These are phyloP conservation scores for Tylopilus microsporus DNA, from an alignment of 1,284 basidiomycete species.

Conservation along the genomic window DNA sequence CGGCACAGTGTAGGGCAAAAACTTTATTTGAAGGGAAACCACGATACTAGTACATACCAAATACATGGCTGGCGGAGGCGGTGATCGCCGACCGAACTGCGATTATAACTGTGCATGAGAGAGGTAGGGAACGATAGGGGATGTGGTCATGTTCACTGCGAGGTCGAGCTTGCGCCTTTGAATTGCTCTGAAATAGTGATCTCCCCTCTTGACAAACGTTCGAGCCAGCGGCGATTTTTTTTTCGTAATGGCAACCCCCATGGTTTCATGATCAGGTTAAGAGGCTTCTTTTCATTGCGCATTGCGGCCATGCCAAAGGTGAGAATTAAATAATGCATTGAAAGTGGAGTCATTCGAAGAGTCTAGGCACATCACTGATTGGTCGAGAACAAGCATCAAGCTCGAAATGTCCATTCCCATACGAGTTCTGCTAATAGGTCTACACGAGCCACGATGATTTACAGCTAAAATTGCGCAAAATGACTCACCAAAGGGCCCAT, in stretches of 20 bases:
- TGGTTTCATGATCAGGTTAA: not conserved
- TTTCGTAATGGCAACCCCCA: constrained; percentile 2
- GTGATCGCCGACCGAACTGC: constrained; percentile 3
- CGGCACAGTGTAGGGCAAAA: not conserved
- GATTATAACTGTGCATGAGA: not conserved
- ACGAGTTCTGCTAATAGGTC: not conserved
- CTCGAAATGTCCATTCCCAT: not conserved
- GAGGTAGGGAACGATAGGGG: not conserved
- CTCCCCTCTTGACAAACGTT: not conserved
- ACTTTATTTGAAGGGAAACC: not conserved
- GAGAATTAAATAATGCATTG: no score
- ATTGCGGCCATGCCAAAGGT: not conserved
- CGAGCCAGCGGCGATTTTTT: not conserved
- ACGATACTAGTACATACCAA: not conserved
- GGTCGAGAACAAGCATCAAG: not conserved
- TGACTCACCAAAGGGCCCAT: constrained; percentile 3
- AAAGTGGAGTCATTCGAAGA: not conserved
- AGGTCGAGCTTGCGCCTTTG: not conserved
- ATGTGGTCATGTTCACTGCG: not conserved
- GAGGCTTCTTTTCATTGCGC: not conserved
- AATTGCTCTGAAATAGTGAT: not conserved
- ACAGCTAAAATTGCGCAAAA: constrained; percentile 2
- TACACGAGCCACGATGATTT: not conserved
- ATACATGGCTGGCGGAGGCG: not conserved
- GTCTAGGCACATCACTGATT: not conserved